Base-by-base conservation (phyloP, 75 land plant species). In the Pinus albicaulis region DNA sequence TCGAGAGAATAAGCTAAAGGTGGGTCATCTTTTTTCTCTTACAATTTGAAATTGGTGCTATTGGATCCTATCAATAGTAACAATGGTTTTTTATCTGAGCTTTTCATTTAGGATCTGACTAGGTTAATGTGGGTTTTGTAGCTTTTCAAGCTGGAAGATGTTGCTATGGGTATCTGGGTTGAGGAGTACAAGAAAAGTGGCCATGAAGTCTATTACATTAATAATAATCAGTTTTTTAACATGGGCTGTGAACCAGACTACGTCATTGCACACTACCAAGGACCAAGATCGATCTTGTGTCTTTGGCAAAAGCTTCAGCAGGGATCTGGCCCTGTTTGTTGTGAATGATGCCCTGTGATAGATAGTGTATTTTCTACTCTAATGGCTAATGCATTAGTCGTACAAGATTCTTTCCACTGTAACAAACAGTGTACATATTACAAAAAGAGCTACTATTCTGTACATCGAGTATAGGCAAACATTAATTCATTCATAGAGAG, bases 101-200 rank as follows among this genome's bases (percentile, higher is more conserved):
- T 14, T 62, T 62, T 22, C 25, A 41, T 22, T 19, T 41, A 68
- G 3, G 31, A 61, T 41, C 52, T 38, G 12, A 68, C 38, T 68
- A 41, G 41, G 8, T 20, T 44, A 41, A 20, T 41, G 71, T 8
- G 38, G 44, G 13, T 68, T 66, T 15, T 74, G 80, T 93, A 96
- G 99, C 86, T 94, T 80, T 96, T 96, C 81, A 96, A 96, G 82
- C 79, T 96, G 74, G 99, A 96, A 82, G 99, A 96, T 85, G 99
- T 96, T 14, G 98, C 98, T 41, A 96, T 96, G 99, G 99, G 99
- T 1, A 89, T 94, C 14, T 96, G 99, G 99, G 88, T 96, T 19
- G 86, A 85, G 31, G 89, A 86, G 41, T 86, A 87, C 86, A 77
- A 86, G 70, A 90, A 90, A 76, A 76, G 76, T 19, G 87, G 87